These are phyloP conservation scores for Penicillium desertorum DNA, from an alignment of 495 filamentous ascomycete species.

Conservation along the genomic window DNA sequence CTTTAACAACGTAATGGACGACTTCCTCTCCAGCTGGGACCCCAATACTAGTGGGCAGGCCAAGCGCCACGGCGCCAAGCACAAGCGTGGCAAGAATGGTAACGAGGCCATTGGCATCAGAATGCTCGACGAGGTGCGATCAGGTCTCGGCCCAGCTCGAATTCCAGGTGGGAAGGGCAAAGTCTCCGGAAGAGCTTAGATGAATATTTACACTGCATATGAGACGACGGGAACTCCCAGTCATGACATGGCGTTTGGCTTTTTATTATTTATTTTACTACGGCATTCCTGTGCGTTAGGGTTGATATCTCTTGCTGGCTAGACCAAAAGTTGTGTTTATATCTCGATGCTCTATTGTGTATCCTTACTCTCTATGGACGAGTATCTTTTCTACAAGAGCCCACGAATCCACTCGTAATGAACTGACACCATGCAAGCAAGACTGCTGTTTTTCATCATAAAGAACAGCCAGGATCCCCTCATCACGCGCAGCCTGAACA, in stretches of 20 bases:
- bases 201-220: slow-evolving; percentile 20
- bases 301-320: slow-evolving; percentile 21
- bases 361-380: slow-evolving; percentile 4
- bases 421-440: slow-evolving; percentile 17
- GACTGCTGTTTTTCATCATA: slow-evolving; percentile 33
- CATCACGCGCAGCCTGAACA: slow-evolving; percentile 24
- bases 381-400: slow-evolving; percentile 18
- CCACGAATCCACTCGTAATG: slow-evolving; percentile 23
- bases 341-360: slow-evolving; percentile 9
- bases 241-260: slow-evolving; percentile 32
- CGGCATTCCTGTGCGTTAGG: slow-evolving; percentile 25
- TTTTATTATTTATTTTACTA: slow-evolving; percentile 14
- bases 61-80: slow-evolving; percentile 55
- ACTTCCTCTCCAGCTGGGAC: slow-evolving; percentile 73
- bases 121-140: slow-evolving; percentile 87
- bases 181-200: slow-evolving; percentile 35
- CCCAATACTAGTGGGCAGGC: slow-evolving; percentile 67
- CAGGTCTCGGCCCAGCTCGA: slow-evolving; percentile 71
- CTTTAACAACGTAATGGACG: slow-evolving; percentile 89
- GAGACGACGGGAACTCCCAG: slow-evolving; percentile 30
- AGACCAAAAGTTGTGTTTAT: slow-evolving; percentile 29
- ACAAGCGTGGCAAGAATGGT: slow-evolving; percentile 75
- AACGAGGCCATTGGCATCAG: slow-evolving; percentile 76
- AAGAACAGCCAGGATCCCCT: slow-evolving; percentile 35
- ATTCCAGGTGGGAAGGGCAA: slow-evolving; percentile 22